Conservation (phyloP, 2,329 filamentous ascomycete genomes). For the Aureobasidium sp. region DNA sequence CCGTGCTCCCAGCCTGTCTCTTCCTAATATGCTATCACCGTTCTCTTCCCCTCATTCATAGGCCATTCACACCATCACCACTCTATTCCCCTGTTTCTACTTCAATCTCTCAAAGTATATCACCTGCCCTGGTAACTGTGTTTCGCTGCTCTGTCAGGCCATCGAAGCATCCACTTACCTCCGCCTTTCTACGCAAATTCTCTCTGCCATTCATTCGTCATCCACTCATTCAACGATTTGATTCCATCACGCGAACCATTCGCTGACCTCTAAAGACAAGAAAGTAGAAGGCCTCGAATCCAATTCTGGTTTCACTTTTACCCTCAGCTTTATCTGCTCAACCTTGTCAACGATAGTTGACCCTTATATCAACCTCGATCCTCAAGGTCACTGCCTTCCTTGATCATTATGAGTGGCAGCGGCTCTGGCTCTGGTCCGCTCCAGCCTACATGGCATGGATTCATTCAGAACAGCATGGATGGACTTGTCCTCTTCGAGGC, state of each 20-base stretch:
- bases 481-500: slow-evolving; percentile 74
- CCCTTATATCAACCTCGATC: not conserved
- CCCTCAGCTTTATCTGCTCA: not conserved
- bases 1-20: slow-evolving; percentile 10
- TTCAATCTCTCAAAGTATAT: not conserved
- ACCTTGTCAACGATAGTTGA: not conserved
- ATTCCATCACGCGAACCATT: not conserved
- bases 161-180: not conserved
- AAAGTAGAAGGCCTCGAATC: not conserved
- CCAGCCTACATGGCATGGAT: slow-evolving; percentile 31
- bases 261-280: not conserved
- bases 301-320: not conserved
- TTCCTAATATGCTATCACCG: slow-evolving; percentile 11
- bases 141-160: not conserved
- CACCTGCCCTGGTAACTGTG: not conserved
- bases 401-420: slow-evolving; percentile 24
- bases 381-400: not conserved
- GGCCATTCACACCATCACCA: not conserved
- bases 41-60: slow-evolving; percentile 11
- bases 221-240: not conserved
- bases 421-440: slow-evolving; percentile 27
- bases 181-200: not conserved
- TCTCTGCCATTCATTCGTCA: not conserved
- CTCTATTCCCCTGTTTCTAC: not conserved
- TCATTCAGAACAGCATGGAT: slow-evolving; percentile 44